Percentiles rank a stretch among this genome's conserved stretches.
These are phyloP conservation scores for Coemansia sp. DNA, from an alignment of 192 early-diverging fungal species.

Conservation along the genomic window DNA sequence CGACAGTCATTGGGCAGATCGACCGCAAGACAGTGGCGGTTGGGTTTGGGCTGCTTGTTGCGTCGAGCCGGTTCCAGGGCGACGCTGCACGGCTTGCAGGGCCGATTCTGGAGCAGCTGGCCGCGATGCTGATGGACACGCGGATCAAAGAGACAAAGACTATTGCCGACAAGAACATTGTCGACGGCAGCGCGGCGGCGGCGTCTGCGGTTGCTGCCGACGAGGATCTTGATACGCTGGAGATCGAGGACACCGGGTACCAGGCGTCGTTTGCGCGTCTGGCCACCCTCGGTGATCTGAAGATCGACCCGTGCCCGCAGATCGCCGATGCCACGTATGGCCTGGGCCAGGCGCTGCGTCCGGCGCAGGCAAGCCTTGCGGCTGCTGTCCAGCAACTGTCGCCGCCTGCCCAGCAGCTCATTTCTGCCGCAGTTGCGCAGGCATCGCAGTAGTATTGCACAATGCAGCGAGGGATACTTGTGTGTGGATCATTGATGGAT, in stretches of 20 bases:
- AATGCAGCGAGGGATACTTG: not conserved
- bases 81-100: slow-evolving; percentile 13
- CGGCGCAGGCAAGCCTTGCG: slow-evolving; percentile 20
- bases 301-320: slow-evolving; percentile 64
- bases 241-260: slow-evolving; percentile 82
- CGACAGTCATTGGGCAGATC: slow-evolving; percentile 33
- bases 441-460: slow-evolving; percentile 3
- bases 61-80: slow-evolving; percentile 28
- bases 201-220: slow-evolving; percentile 50
- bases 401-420: slow-evolving; percentile 11
- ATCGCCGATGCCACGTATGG: slow-evolving; percentile 42
- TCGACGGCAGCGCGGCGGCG: slow-evolving; percentile 28
- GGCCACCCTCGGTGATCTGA: slow-evolving; percentile 64
- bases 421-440: slow-evolving; percentile 15
- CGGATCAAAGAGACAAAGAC: slow-evolving; percentile 42
- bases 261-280: slow-evolving; percentile 82
- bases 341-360: slow-evolving; percentile 31
- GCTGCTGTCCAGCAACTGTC: slow-evolving; percentile 26
- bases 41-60: slow-evolving; percentile 43
- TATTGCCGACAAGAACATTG: slow-evolving; percentile 16
- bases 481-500: not conserved
- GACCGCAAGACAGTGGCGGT: slow-evolving; percentile 54
- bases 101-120: slow-evolving; percentile 40
- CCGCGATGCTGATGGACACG: slow-evolving; percentile 43
- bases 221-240: slow-evolving; percentile 65